A percentile compares a stretch with the other conserved stretches of the same genome.
Evolutionary conservation across 1,284 basidiomycete genomes (phyloP).

Genomic region (Ganoderma boninense): DNA sequence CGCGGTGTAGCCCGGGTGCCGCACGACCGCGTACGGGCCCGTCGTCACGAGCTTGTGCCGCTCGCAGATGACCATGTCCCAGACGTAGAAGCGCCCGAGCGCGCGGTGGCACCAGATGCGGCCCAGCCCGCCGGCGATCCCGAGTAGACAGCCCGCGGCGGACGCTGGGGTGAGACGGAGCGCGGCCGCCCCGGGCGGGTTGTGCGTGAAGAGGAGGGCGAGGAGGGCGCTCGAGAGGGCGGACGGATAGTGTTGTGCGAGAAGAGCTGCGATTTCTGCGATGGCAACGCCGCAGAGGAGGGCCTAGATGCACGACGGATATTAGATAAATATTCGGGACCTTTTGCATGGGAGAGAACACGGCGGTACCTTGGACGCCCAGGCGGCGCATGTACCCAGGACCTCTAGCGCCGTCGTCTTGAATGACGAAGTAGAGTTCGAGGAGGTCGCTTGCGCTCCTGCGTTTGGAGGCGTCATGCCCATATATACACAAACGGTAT

Average conservation of each 20-base stretch:
- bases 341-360: neutral
- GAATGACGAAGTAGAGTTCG: neutral
- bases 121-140: slow-evolving; percentile 7
- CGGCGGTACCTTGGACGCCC: neutral
- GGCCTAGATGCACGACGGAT: neutral
- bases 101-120: slow-evolving; percentile 19
- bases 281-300: neutral
- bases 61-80: slow-evolving; percentile 20
- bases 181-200: neutral
- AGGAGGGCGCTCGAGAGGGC: neutral
- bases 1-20: slow-evolving; percentile 31
- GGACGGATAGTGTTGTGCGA: neutral
- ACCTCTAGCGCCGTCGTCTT: neutral
- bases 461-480: slow-evolving; percentile 2
- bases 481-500: neutral
- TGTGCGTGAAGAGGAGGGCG: neutral
- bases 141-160: slow-evolving; percentile 4
- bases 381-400: neutral
- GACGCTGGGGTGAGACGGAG: neutral
- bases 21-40: slow-evolving; percentile 28
- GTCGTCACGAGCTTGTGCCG: slow-evolving; percentile 28
- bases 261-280: neutral
- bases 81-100: slow-evolving; percentile 26
- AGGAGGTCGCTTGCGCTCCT: neutral
- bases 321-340: neutral